phyloP scores from a whole-genome alignment of 2,329 filamentous ascomycete genomes.

The Thielaviopsis euricoi region DNA sequence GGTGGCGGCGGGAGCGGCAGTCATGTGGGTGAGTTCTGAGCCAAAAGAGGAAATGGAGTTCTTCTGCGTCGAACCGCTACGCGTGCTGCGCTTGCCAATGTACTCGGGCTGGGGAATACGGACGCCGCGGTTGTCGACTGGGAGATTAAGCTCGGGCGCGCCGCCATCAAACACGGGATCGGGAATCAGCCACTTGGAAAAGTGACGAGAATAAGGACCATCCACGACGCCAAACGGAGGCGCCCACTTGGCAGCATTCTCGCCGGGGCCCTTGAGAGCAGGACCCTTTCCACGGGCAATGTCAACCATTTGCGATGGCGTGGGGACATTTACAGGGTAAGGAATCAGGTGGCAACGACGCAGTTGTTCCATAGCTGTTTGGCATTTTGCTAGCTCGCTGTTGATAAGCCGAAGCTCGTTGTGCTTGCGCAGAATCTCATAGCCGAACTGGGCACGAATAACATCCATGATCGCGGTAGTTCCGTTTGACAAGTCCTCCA shows the following conservation, averaged over 20 bases:
- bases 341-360: constrained; percentile 85
- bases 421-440: constrained; percentile 88
- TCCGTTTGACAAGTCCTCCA: neutral
- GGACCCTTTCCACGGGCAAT: constrained; percentile 61
- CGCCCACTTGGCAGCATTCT: constrained; percentile 56
- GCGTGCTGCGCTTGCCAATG: constrained; percentile 33
- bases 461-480: constrained; percentile 7
- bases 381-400: constrained; percentile 90
- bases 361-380: constrained; percentile 82
- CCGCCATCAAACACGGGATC: constrained; percentile 72
- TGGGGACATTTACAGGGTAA: constrained; percentile 57
- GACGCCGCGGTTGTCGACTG: constrained; percentile 44
- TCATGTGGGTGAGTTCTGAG: constrained; percentile 20
- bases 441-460: constrained; percentile 74
- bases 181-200: constrained; percentile 86
- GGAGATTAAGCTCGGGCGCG: constrained; percentile 29
- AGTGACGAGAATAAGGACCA: constrained; percentile 86
- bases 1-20: neutral
- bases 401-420: constrained; percentile 87
- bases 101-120: constrained; percentile 47
- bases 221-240: constrained; percentile 82
- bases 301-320: constrained; percentile 49
- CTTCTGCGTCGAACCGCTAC: constrained; percentile 28
- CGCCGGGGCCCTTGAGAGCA: constrained; percentile 46
- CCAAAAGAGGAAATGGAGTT: constrained; percentile 49